Conservation (phyloP, 352 stramenopile species). For the Phytophthora ramorum region DNA sequence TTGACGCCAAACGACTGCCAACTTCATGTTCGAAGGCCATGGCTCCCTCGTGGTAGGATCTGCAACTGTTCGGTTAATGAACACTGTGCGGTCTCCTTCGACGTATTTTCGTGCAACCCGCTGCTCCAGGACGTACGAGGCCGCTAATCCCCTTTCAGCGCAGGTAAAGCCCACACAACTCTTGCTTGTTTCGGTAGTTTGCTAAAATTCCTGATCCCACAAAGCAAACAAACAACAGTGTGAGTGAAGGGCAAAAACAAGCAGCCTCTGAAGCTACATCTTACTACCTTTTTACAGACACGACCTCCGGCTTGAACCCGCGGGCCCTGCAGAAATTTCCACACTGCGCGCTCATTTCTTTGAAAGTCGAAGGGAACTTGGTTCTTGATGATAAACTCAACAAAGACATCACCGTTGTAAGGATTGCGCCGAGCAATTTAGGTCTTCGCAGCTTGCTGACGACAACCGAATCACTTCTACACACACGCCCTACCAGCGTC, state of each 20-base stretch:
- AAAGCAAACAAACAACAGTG: neutral
- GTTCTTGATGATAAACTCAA: slow-evolving; percentile 7
- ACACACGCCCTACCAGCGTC: no score
- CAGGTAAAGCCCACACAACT: slow-evolving; percentile 5
- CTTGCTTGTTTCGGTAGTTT: neutral
- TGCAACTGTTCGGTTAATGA: slow-evolving; percentile 8
- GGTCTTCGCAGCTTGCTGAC: no score
- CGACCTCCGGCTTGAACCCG: neutral
- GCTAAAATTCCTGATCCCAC: slow-evolving; percentile 1
- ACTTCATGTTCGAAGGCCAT: neutral
- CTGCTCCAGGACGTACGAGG: slow-evolving; percentile 4
- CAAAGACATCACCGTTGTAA: neutral
- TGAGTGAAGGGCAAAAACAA: neutral
- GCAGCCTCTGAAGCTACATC: neutral
- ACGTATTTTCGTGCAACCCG: slow-evolving; percentile 4
- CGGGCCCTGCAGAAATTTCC: slow-evolving; percentile 7
- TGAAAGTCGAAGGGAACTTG: slow-evolving; percentile 11
- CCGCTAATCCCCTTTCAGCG: neutral
- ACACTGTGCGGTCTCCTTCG: slow-evolving; percentile 6
- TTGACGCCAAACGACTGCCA: neutral
- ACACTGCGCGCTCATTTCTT: slow-evolving; percentile 1
- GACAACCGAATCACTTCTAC: no score
- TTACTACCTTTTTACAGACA: slow-evolving; percentile 3
- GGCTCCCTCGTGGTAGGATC: neutral
- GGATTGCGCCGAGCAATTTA: no score